Percentiles rank a stretch among this genome's conserved stretches.
Conservation (phyloP, 352 stramenopile species). For the Thraustotheca clavata region DNA sequence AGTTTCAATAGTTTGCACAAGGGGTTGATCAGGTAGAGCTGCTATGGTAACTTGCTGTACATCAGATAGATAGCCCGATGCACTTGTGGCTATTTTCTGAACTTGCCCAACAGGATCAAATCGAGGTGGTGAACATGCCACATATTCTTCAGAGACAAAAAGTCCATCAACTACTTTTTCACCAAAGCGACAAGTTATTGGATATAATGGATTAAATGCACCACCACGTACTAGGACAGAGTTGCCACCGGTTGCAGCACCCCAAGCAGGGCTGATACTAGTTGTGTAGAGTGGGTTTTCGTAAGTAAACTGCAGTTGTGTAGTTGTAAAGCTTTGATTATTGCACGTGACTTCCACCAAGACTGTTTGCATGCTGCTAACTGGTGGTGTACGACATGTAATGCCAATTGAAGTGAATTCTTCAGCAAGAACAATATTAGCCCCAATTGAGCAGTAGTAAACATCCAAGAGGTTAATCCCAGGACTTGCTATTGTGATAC, state of each 20-base stretch:
- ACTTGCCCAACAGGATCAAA: conserved; percentile 70
- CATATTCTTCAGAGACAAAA: conserved; percentile 48
- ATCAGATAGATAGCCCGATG: conserved; percentile 34
- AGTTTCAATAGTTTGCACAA: conserved; percentile 35
- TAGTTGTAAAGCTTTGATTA: conserved; percentile 37
- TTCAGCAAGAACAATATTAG: conserved; percentile 33
- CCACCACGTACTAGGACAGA: conserved; percentile 49
- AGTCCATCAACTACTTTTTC: conserved; percentile 54
- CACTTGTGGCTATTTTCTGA: conserved; percentile 59
- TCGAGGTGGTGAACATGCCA: conserved; percentile 54
- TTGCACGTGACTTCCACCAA: conserved; percentile 47
- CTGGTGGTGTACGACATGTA: conserved; percentile 40
- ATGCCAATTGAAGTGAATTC: conserved; percentile 47
- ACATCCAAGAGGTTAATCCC: conserved; percentile 24
- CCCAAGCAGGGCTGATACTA: conserved; percentile 46
- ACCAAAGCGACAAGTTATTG: conserved; percentile 82
- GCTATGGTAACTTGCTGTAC: conserved; percentile 45
- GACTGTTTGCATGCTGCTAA: conserved; percentile 26
- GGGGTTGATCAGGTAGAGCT: conserved; percentile 31
- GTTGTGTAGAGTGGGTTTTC: conserved; percentile 39
- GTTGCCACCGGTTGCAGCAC: conserved; percentile 51
- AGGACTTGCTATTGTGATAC: conserved; percentile 37
- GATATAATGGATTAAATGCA: conserved; percentile 38
- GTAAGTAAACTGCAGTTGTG: conserved; percentile 51
- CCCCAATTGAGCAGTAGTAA: conserved; percentile 52